These are phyloP conservation scores for Aspergillus uvarum DNA, from an alignment of 2,329 filamentous ascomycete genomes.

Conservation along the genomic window DNA sequence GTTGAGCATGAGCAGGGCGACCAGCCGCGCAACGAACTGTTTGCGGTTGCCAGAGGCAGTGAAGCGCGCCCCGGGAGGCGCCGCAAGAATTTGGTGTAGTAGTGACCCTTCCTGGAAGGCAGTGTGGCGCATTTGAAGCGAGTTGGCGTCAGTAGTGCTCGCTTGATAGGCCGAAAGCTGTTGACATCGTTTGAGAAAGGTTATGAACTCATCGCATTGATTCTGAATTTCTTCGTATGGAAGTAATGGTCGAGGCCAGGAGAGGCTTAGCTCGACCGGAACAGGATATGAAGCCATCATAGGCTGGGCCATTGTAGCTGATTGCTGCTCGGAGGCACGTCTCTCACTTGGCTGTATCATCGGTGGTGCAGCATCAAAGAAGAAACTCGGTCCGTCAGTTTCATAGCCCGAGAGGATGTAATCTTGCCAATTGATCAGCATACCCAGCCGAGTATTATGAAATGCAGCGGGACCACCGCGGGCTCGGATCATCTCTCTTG, in stretches of 20 bases:
- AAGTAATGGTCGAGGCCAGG: constrained; percentile 6
- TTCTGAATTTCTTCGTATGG: constrained; percentile 33
- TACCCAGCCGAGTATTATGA: constrained; percentile 37
- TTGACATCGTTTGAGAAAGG: constrained; percentile 40
- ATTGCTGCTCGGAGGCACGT: neutral
- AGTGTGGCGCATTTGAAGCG: constrained; percentile 25
- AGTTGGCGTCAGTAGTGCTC: constrained; percentile 17
- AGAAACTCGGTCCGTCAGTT: constrained; percentile 34
- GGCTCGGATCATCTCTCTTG: constrained; percentile 38
- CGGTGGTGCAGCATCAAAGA: constrained; percentile 30
- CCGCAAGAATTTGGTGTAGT: constrained; percentile 34
- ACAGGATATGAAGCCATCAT: neutral
- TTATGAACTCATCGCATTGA: constrained; percentile 41
- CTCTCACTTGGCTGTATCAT: neutral
- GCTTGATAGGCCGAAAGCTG: constrained; percentile 34
- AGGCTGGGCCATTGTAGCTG: neutral
- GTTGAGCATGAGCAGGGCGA: constrained; percentile 39
- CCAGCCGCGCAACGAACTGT: constrained; percentile 39
- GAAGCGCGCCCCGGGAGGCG: constrained; percentile 34
- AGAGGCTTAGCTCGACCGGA: neutral
- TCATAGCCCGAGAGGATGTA: constrained; percentile 44
- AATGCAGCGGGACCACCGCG: constrained; percentile 40
- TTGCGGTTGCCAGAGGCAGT: constrained; percentile 39
- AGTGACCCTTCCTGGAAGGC: constrained; percentile 33
- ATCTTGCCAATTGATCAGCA: constrained; percentile 46